These are phyloP conservation scores for Suhomyces sp. DNA, from an alignment of 805 yeast genomes.

Conservation along the genomic window DNA sequence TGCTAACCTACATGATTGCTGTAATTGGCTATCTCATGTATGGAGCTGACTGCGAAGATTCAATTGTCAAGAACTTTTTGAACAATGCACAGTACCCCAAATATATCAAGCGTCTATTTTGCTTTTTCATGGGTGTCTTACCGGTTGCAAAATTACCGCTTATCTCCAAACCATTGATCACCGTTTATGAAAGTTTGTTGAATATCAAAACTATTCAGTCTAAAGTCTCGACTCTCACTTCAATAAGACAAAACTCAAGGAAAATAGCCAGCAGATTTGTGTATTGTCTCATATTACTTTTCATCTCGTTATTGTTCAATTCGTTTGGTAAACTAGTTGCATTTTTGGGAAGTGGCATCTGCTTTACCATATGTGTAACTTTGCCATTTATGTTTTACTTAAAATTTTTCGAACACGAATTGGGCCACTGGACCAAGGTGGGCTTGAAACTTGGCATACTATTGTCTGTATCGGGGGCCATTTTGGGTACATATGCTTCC, in stretches of 20 bases:
- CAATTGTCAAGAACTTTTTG: constrained; percentile 49
- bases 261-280: constrained; percentile 27
- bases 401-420: constrained; percentile 46
- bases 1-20: constrained; percentile 64
- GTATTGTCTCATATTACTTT: constrained; percentile 58
- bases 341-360: constrained; percentile 74
- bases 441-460: constrained; percentile 44
- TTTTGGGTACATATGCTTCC: constrained; percentile 57
- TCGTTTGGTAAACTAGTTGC: constrained; percentile 82
- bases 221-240: not conserved
- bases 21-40: constrained; percentile 63
- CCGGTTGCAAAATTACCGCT: constrained; percentile 85
- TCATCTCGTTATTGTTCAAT: constrained; percentile 63
- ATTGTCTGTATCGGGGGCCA: constrained; percentile 47
- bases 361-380: constrained; percentile 75
- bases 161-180: constrained; percentile 76
- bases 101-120: constrained; percentile 49
- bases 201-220: constrained; percentile 2
- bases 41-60: constrained; percentile 48
- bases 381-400: constrained; percentile 74
- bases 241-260: constrained; percentile 2
- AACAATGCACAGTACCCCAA: constrained; percentile 47
- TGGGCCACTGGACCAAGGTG: constrained; percentile 37
- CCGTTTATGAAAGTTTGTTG: constrained; percentile 51
- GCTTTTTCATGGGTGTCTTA: constrained; percentile 70